phyloP scores from a whole-genome alignment of 768 basidiomycete genomes.

The Chalciporus piperatus region DNA sequence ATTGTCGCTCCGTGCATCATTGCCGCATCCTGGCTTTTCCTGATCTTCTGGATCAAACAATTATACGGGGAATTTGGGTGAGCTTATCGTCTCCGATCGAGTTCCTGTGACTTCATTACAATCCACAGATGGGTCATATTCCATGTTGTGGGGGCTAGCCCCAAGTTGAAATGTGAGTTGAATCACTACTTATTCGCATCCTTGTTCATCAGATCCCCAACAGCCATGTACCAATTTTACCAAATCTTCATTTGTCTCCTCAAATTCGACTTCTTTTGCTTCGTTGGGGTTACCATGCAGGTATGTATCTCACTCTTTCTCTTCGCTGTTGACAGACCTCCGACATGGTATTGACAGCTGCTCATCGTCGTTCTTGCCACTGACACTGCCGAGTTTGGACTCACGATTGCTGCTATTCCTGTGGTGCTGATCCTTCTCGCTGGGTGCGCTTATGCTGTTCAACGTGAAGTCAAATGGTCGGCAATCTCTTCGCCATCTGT shows the following conservation, averaged over 20 bases:
- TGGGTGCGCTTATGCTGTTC: constrained; percentile 65
- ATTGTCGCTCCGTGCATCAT: constrained; percentile 73
- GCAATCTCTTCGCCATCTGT: constrained; percentile 16
- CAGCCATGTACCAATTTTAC: constrained; percentile 87
- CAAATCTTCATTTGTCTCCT: constrained; percentile 85
- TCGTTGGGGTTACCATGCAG: constrained; percentile 87
- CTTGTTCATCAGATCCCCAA: constrained; percentile 6
- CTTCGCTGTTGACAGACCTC: background rate
- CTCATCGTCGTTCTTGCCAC: constrained; percentile 70
- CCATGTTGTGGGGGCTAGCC: constrained; percentile 84
- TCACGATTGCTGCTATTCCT: constrained; percentile 83
- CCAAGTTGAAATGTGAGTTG: constrained; percentile 72
- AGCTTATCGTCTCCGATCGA: constrained; percentile 18
- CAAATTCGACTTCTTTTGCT: constrained; percentile 89
- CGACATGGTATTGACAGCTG: constrained; percentile 45
- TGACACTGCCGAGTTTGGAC: constrained; percentile 71
- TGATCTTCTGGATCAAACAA: constrained; percentile 67
- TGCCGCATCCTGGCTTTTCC: constrained; percentile 57
- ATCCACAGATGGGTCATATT: constrained; percentile 82
- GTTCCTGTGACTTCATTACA: constrained; percentile 1
- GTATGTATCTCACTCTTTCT: constrained; percentile 30
- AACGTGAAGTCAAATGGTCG: constrained; percentile 78
- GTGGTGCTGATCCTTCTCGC: constrained; percentile 67
- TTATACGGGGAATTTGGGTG: constrained; percentile 85
- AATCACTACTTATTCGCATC: background rate